These are phyloP conservation scores for Sporothrix sp. DNA, from an alignment of 2,329 filamentous ascomycete genomes.

Conservation along the genomic window DNA sequence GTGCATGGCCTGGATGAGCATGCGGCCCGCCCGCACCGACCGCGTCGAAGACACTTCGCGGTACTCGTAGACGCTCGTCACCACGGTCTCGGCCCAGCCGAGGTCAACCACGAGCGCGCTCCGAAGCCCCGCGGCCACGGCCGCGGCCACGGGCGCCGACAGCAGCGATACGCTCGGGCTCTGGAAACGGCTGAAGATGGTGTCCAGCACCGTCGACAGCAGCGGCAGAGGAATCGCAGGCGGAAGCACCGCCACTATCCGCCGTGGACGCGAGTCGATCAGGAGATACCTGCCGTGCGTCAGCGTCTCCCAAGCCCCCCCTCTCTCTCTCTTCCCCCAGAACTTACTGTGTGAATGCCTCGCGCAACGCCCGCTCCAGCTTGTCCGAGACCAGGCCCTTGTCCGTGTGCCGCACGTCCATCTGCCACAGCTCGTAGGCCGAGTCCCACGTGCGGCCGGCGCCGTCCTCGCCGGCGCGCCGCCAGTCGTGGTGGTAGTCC, in stretches of 20 bases:
- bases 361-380: conserved; percentile 71
- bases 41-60: conserved; percentile 64
- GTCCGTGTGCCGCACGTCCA: conserved; percentile 63
- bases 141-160: conserved; percentile 62
- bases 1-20: conserved; percentile 60
- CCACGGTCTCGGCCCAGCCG: conserved; percentile 82
- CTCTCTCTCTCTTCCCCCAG: too few species aligned
- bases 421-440: conserved; percentile 66
- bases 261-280: conserved; percentile 66
- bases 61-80: conserved; percentile 85
- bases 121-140: conserved; percentile 71
- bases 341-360: conserved; percentile 77
- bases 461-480: conserved; percentile 23
- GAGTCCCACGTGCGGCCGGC: conserved; percentile 46
- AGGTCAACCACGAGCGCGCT: conserved; percentile 83
- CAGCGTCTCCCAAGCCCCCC: too few species aligned
- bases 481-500: conserved; percentile 40
- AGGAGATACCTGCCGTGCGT: conserved; percentile 45
- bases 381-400: conserved; percentile 76
- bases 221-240: conserved; percentile 18
- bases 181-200: conserved; percentile 72
- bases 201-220: conserved; percentile 55
- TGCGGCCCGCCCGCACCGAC: conserved; percentile 64
- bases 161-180: conserved; percentile 72
- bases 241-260: conserved; percentile 62